Conservation (phyloP, 352 stramenopile species). For the Phytophthora nicotianae region DNA sequence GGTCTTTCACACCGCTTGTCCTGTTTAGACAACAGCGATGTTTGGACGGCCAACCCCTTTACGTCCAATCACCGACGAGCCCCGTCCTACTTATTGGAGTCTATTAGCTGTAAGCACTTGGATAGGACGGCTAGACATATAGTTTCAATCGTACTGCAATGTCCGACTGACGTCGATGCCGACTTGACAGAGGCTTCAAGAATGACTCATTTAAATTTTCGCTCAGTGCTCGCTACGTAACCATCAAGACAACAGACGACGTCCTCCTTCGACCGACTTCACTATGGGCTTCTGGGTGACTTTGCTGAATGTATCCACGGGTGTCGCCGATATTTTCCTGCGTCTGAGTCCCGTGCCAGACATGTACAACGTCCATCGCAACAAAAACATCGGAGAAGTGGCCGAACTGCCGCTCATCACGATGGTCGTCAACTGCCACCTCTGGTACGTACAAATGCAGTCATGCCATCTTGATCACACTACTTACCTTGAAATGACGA, state of each 20-base stretch:
- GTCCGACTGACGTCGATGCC: constrained; percentile 4
- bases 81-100: too few relatives aligned
- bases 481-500: too few relatives aligned
- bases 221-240: constrained; percentile 3
- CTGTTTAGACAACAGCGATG: constrained; percentile 18
- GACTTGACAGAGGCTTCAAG: constrained; percentile 3
- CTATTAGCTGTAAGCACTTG: too few relatives aligned
- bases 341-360: constrained; percentile 29
- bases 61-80: constrained; percentile 10
- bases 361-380: constrained; percentile 37
- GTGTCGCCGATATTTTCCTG: constrained; percentile 25
- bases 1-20: background rate
- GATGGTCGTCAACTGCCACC: constrained; percentile 32
- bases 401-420: constrained; percentile 29
- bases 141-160: constrained; percentile 2
- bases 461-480: too few relatives aligned
- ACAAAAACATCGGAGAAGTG: constrained; percentile 34
- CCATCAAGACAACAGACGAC: background rate
- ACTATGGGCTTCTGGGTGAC: constrained; percentile 24
- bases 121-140: too few relatives aligned
- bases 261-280: background rate
- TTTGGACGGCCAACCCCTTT: constrained; percentile 8
- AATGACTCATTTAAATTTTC: constrained; percentile 15
- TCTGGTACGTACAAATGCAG: constrained; percentile 19
- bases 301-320: constrained; percentile 28